Base-by-base conservation (phyloP, 805 yeast species). In the Candida palmyrensis region DNA sequence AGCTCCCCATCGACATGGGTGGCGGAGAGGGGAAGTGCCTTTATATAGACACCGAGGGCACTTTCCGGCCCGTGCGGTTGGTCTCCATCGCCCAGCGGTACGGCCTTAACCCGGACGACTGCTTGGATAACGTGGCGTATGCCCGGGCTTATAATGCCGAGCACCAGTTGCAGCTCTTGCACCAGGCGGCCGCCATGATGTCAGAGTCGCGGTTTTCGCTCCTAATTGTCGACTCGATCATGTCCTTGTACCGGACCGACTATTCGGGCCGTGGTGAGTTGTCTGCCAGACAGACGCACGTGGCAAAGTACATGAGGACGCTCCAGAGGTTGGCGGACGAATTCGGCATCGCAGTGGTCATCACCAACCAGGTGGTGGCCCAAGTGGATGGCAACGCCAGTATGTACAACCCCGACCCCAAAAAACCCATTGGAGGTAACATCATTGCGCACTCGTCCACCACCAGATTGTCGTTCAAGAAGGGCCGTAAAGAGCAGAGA, bases 1-100 rank as follows among this genome's bases (percentile, higher is more conserved):
- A 90, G 59, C 67, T 92, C 36, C 97, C 97, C 4, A 76, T 90
- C 32, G 97, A 89, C 53, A 82, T 84, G 82, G 97, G 97, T 25
- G 98, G 98, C 40, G 98, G 96, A 32, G 98, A 92, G 63, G 98
- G 98, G 21, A 88, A 92, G 59, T 90, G 97, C 57, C 67, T 92
- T 35, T 92, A 85, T 54, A 89, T 92, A 40, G 98, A 92, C 52
- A 90, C 97, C 0, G 98, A 90, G 55, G 96, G 97, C 13, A 92
- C 98, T 2, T 92, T 92, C 57, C 73, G 98, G 53, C 97, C 97
- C 1, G 82, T 81, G 27, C 74, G 98, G 48, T 68, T 92, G 45
- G 83, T 85, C 6, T 80, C 95, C 1, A 88, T 92, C 44, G 96
- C 96, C 2, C 81, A 81, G 53, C 70, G 98, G 46, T 92, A 83